Conservation (phyloP, 225 moss, liverwort and hornwort species). For the Pseudisothecium myosuroides region DNA sequence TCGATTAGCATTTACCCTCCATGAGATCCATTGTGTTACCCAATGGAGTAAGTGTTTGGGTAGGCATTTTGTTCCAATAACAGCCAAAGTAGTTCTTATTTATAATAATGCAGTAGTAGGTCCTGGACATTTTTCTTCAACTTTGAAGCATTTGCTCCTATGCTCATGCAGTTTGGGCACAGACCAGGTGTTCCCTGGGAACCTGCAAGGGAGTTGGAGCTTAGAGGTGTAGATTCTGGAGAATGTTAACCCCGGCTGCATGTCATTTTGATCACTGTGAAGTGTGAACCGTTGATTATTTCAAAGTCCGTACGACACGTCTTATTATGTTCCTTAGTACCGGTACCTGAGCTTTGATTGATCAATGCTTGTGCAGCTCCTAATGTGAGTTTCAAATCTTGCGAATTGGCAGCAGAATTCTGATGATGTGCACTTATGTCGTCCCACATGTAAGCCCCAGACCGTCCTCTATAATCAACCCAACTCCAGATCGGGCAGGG, state of each 20-base stretch:
- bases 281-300: not conserved
- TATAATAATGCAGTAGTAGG: not conserved
- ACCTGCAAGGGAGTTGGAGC: constrained; percentile 3
- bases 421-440: constrained; percentile 19
- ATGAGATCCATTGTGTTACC: not conserved
- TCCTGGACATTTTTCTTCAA: not conserved
- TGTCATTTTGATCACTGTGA: not conserved
- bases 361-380: not conserved
- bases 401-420: not conserved
- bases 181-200: not conserved
- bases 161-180: not conserved
- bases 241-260: constrained; percentile 1
- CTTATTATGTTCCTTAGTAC: not conserved
- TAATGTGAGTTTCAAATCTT: not conserved
- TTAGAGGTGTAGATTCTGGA: not conserved
- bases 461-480: constrained; percentile 1
- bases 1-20: not conserved
- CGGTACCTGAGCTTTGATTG: not conserved
- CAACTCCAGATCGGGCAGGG: not conserved
- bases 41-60: not conserved
- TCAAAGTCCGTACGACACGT: not conserved
- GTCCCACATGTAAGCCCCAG: constrained; percentile 24
- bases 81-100: not conserved
- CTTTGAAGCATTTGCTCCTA: not conserved
- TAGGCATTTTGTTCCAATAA: constrained; percentile 14